Evolutionary conservation across 2,329 filamentous ascomycete genomes (phyloP).

Genomic region (Ophidiomyces ophidiicola): DNA sequence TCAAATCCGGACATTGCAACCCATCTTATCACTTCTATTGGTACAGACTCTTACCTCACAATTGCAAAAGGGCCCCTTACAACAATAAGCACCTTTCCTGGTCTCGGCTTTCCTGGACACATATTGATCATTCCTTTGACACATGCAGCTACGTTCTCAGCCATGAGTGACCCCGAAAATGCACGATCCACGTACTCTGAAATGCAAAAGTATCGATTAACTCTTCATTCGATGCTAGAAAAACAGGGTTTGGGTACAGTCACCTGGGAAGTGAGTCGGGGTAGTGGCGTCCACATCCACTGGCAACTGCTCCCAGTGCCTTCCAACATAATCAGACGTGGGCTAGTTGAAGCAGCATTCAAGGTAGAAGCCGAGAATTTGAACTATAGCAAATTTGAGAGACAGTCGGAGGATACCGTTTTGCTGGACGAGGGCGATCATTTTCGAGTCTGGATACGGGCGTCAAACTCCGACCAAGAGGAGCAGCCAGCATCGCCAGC

Average conservation of each 20-base stretch:
- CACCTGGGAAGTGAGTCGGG: slow-evolving; percentile 83
- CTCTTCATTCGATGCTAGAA: slow-evolving; percentile 66
- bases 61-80: slow-evolving; percentile 84
- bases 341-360: slow-evolving; percentile 78
- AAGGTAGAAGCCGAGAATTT: slow-evolving; percentile 74
- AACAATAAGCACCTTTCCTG: slow-evolving; percentile 55
- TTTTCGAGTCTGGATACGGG: slow-evolving; percentile 75
- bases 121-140: slow-evolving; percentile 81
- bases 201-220: slow-evolving; percentile 68
- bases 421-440: slow-evolving; percentile 45
- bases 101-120: slow-evolving; percentile 67
- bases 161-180: slow-evolving; percentile 49
- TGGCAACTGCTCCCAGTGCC: slow-evolving; percentile 85
- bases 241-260: slow-evolving; percentile 59
- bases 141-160: slow-evolving; percentile 62
- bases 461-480: slow-evolving; percentile 20
- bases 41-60: slow-evolving; percentile 75
- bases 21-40: slow-evolving; percentile 84
- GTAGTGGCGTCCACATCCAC: slow-evolving; percentile 71
- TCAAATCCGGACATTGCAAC: slow-evolving; percentile 72
- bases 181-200: slow-evolving; percentile 54
- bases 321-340: slow-evolving; percentile 52
- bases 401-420: slow-evolving; percentile 30
- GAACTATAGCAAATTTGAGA: slow-evolving; percentile 44
- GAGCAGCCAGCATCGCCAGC: slow-evolving; percentile 31